Base-by-base conservation (phyloP, 108 stramenopile genomes). In the Cyclotella distinguenda region DNA sequence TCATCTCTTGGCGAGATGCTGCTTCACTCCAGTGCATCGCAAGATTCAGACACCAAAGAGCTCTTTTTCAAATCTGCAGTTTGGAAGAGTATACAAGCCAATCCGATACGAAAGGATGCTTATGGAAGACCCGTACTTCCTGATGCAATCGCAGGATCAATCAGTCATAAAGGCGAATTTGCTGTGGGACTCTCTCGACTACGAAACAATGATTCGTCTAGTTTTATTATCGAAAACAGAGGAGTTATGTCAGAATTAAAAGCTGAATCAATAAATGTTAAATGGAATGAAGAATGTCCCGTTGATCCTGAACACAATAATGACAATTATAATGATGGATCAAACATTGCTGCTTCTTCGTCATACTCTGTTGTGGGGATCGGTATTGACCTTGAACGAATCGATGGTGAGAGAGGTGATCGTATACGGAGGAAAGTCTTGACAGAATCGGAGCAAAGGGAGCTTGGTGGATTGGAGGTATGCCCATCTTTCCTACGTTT, bases 311-410 rank as follows among this genome's bases (percentile, higher is more conserved):
- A 68, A 19, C 49, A 3, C n/a, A 33, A 31, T 47, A 34, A 52
- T 52, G 26, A 39, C 10, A 57, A 31, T 43, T 13, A n/a, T 46
- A 31, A 40, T 6, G 38, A 36, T 10, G 50, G 38, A 19, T 44
- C 60, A 35, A 27, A n/a, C 2, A 30, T 26, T 25, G 23, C 8
- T 44, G 22, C 47, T 19, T 33, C 13, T 26, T 30, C 60, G 21
- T 45, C 48, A 5, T 27, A 52, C 12, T 28, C 35, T n/a, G 54
- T 74, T 8, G 36, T 46, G 6, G 69, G 74, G 0, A 32, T 94
- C 32, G 92, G 92, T 16, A 70, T 94, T 6, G 92, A 94, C 58
- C 56, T 94, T 51, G 92, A 94, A 75, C 50, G 61, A 33, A 75
- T 84, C 6, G 55, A 64, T 53, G 70, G 53, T n/a, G 47, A 53